Evolutionary conservation across 768 basidiomycete species (phyloP).

Genomic region (Boletus subparvulus): DNA sequence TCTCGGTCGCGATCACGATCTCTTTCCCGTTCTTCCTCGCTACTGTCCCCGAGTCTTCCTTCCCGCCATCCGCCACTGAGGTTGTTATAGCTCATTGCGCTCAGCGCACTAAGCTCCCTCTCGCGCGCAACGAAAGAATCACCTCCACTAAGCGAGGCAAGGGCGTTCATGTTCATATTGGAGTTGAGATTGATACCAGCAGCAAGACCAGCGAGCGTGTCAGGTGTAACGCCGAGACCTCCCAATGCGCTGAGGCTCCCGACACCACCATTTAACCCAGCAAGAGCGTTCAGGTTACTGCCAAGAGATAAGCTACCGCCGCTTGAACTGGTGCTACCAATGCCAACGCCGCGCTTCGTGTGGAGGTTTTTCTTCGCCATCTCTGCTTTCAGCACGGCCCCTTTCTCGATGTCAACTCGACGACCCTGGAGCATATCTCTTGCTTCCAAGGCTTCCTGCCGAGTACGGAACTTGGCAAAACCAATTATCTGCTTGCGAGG

Average conservation of each 20-base stretch:
- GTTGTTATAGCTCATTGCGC: slow-evolving; percentile 45
- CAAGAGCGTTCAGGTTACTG: slow-evolving; percentile 23
- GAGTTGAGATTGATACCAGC: slow-evolving; percentile 32
- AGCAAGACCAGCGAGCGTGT: slow-evolving; percentile 27
- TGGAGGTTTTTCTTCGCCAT: slow-evolving; percentile 99
- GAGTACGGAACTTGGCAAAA: slow-evolving; percentile 91
- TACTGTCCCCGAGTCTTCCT: slow-evolving; percentile 33
- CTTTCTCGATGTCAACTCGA: slow-evolving; percentile 90
- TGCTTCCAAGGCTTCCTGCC: slow-evolving; percentile 84
- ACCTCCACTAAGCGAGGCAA: slow-evolving; percentile 24
- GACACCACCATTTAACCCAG: slow-evolving; percentile 27
- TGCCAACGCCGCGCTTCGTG: slow-evolving; percentile 88
- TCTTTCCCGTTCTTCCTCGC: slow-evolving; percentile 41
- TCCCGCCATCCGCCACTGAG: slow-evolving; percentile 36
- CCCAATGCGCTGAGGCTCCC: slow-evolving; percentile 28
- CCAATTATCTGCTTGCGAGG: slow-evolving; percentile 97
- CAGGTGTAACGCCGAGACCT: slow-evolving; percentile 28
- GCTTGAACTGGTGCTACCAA: slow-evolving; percentile 38
- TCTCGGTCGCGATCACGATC: slow-evolving; percentile 49
- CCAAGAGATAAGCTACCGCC: slow-evolving; percentile 31
- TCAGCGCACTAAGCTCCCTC: slow-evolving; percentile 46
- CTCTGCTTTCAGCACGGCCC: slow-evolving; percentile 92
- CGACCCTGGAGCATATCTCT: slow-evolving; percentile 86
- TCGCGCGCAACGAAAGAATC: slow-evolving; percentile 43
- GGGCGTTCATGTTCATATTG: slow-evolving; percentile 26